Percentiles rank a stretch among this genome's conserved stretches.
phyloP scores from a whole-genome alignment of 2,329 filamentous ascomycete species.

The Microdochium nivale region DNA sequence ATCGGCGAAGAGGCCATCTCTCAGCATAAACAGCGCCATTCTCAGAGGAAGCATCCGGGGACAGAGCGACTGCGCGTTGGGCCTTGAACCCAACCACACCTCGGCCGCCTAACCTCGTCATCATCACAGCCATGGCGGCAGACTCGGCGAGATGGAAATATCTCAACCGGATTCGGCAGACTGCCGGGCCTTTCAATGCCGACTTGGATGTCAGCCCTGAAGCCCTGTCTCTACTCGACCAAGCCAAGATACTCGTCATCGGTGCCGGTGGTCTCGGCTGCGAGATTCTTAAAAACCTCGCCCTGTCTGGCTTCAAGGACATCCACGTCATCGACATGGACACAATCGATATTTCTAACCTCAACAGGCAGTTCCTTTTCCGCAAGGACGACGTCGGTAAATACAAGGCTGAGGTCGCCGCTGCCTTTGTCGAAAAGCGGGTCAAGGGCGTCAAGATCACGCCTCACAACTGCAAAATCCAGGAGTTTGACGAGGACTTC shows the following conservation, averaged over 20 bases:
- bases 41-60: no score
- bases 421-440: conserved; percentile 79
- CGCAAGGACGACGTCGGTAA: conserved; percentile 86
- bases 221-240: conserved; percentile 48
- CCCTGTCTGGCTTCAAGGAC: conserved; percentile 88
- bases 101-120: background rate
- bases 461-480: conserved; percentile 87
- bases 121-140: conserved; percentile 9
- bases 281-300: conserved; percentile 93
- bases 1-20: no score
- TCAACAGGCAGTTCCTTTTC: conserved; percentile 97
- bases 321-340: conserved; percentile 99
- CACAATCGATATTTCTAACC: conserved; percentile 96
- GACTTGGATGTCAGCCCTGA: conserved; percentile 45
- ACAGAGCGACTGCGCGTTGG: no score
- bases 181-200: conserved; percentile 74
- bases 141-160: conserved; percentile 55
- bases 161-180: conserved; percentile 71
- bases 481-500: conserved; percentile 92
- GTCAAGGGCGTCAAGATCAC: conserved; percentile 90
- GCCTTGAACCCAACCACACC: background rate
- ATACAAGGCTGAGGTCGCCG: conserved; percentile 88
- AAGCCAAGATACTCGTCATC: conserved; percentile 68
- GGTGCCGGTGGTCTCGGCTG: conserved; percentile 92
- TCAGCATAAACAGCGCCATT: background rate